Evolutionary conservation across 176 grass and related monocot genomes (phyloP), one percentile per base, ranked within the genome.

Genomic region (Tuctoria greenei): DNA sequence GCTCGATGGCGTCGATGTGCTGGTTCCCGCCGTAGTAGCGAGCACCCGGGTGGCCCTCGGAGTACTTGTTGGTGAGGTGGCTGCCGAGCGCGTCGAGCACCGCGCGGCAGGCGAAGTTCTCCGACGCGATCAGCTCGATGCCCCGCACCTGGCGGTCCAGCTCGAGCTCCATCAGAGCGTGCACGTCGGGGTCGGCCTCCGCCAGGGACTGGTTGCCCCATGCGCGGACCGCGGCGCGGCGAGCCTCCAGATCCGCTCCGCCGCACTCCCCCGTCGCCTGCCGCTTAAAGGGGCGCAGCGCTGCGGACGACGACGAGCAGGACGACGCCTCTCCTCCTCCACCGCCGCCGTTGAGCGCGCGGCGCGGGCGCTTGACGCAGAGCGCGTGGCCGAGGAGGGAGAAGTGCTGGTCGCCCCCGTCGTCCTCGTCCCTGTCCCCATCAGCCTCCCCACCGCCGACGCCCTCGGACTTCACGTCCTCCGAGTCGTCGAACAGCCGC

Each of bases 11-110:
- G 27, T 98, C 95, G 63, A 98, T 95, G 84, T 86, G 84, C 75
- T 98, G 88, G 69, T 98, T 98, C 55, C 91, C 95, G 15, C 88
- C 79, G 36, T 98, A 98, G 79, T 98, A 98, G 20, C 95, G 88
- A 1, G 87, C 79, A 2, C 95, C 91, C 0, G 95, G 95, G 34
- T 70, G 75, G 0, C 95, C 95, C 82, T 99, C 95, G 8, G 89
- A 95, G 73, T 99, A 99, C 82, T 99, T 99, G 77, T 99, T 99
- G n/a, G 95, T 94, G 49, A 99, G 87, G 71, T 99, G 95, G 85
- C 95, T 99, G 54, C 95, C 95, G 16, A 99, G 91, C 23, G 95
- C 88, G 28, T 98, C 89, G 28, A 98, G 95, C 37, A 98, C 95
- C 2, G 91, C 91, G 46, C 89, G 95, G 87, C 95, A 98, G 51